Conservation (phyloP, 345 rosid species). For the Rhodamnia rubescens region DNA sequence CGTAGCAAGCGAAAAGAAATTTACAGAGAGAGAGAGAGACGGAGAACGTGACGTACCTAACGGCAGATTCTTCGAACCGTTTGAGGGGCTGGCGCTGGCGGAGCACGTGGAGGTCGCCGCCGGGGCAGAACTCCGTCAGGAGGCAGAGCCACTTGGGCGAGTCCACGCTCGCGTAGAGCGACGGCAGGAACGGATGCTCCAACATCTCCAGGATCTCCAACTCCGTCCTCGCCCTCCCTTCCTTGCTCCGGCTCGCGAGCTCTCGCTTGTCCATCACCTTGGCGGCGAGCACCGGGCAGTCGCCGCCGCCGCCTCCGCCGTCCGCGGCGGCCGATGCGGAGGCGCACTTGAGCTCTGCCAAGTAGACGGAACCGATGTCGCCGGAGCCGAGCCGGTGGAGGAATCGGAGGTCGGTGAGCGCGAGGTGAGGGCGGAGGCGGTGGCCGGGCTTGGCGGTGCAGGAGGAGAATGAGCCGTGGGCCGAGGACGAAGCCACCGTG, state of each 20-base stretch:
- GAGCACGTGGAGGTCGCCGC: conserved; percentile 98
- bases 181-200: conserved; percentile 87
- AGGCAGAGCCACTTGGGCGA: conserved; percentile 78
- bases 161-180: conserved; percentile 64
- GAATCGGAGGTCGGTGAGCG: conserved; percentile 71
- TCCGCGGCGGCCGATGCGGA: neutral
- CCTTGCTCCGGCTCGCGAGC: conserved; percentile 65
- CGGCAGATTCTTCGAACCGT: conserved; percentile 79
- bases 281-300: conserved; percentile 34
- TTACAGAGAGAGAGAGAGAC: neutral
- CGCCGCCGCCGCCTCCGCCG: neutral
- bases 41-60: conserved; percentile 44
- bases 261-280: conserved; percentile 94
- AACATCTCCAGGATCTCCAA: conserved; percentile 63
- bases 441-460: conserved; percentile 9
- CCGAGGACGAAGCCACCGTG: conserved; percentile 47
- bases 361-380: conserved; percentile 86
- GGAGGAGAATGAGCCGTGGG: conserved; percentile 55
- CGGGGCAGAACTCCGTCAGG: conserved; percentile 85
- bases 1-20: neutral
- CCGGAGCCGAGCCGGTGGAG: conserved; percentile 84
- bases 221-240: conserved; percentile 82
- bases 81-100: conserved; percentile 69
- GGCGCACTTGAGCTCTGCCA: conserved; percentile 50
- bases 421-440: conserved; percentile 15